Conservation (phyloP, 192 early-diverging fungal species). For the Spizellomyces sp. region DNA sequence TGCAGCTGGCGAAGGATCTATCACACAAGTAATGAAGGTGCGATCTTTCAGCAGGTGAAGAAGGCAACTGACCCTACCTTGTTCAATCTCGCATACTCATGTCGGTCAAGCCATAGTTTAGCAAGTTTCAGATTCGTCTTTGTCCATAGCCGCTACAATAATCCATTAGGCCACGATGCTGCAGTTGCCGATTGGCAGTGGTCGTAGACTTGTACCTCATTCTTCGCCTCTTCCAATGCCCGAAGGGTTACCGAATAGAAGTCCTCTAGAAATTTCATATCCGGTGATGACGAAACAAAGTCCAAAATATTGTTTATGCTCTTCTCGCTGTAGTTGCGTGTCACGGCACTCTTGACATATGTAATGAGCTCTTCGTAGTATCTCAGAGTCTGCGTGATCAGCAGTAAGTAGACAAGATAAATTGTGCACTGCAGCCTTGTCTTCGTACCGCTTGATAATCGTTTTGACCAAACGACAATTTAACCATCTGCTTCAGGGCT, state of each 20-base stretch:
- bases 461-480: slow-evolving; percentile 70
- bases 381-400: slow-evolving; percentile 57
- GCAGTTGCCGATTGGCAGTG: neutral
- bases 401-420: neutral
- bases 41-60: slow-evolving; percentile 1
- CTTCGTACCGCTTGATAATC: slow-evolving; percentile 60
- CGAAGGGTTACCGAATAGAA: slow-evolving; percentile 79
- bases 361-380: slow-evolving; percentile 76
- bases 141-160: slow-evolving; percentile 70
- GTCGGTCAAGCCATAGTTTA: slow-evolving; percentile 79
- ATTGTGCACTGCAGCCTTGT: neutral
- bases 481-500: slow-evolving; percentile 84
- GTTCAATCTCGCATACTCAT: slow-evolving; percentile 70
- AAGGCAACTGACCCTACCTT: slow-evolving; percentile 51
- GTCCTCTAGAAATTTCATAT: slow-evolving; percentile 81
- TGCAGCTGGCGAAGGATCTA: slow-evolving; percentile 78
- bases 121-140: slow-evolving; percentile 88
- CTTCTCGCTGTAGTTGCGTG: slow-evolving; percentile 87
- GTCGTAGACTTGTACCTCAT: slow-evolving; percentile 58
- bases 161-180: neutral
- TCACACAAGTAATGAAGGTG: neutral
- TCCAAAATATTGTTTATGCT: slow-evolving; percentile 90
- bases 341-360: slow-evolving; percentile 76
- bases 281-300: slow-evolving; percentile 70
- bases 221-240: slow-evolving; percentile 74